Base-by-base conservation (phyloP, 1,284 basidiomycete species). In the Flammula alnicola region DNA sequence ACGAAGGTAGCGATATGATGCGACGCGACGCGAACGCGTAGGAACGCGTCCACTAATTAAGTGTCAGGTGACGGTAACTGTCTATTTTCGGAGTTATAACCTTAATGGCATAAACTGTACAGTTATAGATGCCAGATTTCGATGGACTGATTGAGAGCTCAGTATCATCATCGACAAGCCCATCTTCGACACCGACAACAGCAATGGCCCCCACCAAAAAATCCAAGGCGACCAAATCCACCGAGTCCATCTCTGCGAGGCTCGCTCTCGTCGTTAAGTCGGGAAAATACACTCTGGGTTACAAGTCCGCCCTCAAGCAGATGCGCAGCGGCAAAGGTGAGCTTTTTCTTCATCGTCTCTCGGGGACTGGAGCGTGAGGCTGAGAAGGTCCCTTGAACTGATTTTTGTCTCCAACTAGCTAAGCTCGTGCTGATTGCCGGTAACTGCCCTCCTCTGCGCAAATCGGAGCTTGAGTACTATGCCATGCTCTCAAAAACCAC, bases 381-480 rank as follows among this genome's bases (percentile, higher is more conserved):
- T 93, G 92, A 94, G 92, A 94, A 94, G 91, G 92, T 92, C 86
- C 89, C 87, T 86, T 83, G 74, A 71, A 74, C 88, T 91, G 69
- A 89, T 71, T 16, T 39, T 43, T 51, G 44, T 52, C 51, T 61
- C 58, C 50, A 20, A 55, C 25, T 71, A 97, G 97, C 96, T 74
- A 99, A 98, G 80, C 93, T 99, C 65, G 90, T 99, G 67, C 80
- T 99, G 72, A 98, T 99, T 72, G 95, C 96, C 67, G 95, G 94
- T 65, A 99, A 99, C 83, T 98, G 95, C 78, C 97, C 96, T 52
- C 97, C 97, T 58, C 86, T 99, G 60, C 93, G 97, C 76, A 98
- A 98, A 77, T 98, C 95, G 52, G 97, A 99, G 84, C 83, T 99
- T 58, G 97, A 99, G 83, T 99, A 99, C 84, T 99, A 99, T 74